Conservation (phyloP, 495 filamentous ascomycete species). For the Jackrogersella minutella region DNA sequence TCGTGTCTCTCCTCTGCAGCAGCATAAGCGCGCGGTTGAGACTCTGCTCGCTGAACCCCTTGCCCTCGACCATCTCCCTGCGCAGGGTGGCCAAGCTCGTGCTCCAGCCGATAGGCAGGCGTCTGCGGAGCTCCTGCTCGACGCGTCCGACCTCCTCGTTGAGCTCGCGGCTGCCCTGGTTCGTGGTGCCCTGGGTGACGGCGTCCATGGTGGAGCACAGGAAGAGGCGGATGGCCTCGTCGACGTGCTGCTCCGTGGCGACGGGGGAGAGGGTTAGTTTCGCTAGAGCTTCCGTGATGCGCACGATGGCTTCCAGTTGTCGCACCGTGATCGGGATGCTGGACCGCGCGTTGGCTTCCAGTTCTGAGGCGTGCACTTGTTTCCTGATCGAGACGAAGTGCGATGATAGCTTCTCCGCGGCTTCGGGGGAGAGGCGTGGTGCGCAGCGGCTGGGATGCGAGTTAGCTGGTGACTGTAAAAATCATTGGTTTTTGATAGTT, state of each 20-base stretch:
- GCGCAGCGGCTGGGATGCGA: conserved; percentile 77
- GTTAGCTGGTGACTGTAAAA: conserved; percentile 51
- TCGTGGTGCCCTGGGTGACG: conserved; percentile 84
- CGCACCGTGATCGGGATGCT: conserved; percentile 97
- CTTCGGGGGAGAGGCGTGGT: conserved; percentile 88
- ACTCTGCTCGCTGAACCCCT: conserved; percentile 85
- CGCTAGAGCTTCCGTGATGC: conserved; percentile 94
- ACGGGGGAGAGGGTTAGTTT: conserved; percentile 87
- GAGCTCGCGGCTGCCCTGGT: conserved; percentile 82
- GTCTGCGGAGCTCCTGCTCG: conserved; percentile 87
- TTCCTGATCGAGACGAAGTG: conserved; percentile 97
- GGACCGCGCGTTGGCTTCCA: conserved; percentile 84
- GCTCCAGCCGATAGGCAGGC: conserved; percentile 94
- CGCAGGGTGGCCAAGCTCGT: conserved; percentile 86
- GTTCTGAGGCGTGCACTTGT: conserved; percentile 89
- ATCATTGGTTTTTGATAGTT: conserved; percentile 15
- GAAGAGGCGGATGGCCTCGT: conserved; percentile 98
- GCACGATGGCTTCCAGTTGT: conserved; percentile 95
- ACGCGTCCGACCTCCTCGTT: conserved; percentile 88
- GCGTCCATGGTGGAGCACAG: conserved; percentile 98
- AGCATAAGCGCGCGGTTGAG: conserved; percentile 85
- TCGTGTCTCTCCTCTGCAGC: conserved; percentile 84
- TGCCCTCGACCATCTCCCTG: conserved; percentile 87
- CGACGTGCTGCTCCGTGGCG: conserved; percentile 89
- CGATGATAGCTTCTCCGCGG: conserved; percentile 93